Evolutionary conservation across 768 basidiomycete genomes (phyloP).

Genomic region (Gelatoporia subvermispora): DNA sequence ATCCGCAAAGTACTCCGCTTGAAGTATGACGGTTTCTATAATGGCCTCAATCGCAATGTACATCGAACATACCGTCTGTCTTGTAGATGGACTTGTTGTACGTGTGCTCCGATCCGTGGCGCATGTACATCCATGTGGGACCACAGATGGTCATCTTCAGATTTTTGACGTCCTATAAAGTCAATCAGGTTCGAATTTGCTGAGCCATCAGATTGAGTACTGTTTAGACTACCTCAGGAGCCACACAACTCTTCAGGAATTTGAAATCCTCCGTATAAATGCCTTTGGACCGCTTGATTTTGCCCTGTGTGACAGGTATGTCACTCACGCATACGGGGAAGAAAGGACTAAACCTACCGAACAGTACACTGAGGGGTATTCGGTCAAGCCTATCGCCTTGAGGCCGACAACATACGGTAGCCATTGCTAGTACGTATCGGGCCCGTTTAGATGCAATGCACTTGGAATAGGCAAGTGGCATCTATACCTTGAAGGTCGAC

Average conservation of each 20-base stretch:
- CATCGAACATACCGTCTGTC: constrained; percentile 43
- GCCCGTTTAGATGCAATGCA: no score
- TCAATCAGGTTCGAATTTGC: no score
- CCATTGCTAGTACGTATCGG: constrained; percentile 11
- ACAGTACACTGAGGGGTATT: constrained; percentile 15
- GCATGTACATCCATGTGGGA: constrained; percentile 68
- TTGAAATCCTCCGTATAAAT: constrained; percentile 61
- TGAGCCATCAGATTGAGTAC: no score
- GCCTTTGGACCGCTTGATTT: constrained; percentile 53
- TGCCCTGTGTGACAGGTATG: constrained; percentile 37
- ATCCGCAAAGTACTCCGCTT: constrained; percentile 43
- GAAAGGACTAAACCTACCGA: constrained; percentile 9
- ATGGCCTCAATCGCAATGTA: background rate
- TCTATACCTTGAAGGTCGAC: constrained; percentile 37
- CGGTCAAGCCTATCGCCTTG: constrained; percentile 13
- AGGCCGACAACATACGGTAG: constrained; percentile 19
- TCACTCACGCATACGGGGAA: no score
- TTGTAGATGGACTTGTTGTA: constrained; percentile 56
- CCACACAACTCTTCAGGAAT: constrained; percentile 49
- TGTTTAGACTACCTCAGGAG: constrained; percentile 39
- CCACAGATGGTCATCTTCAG: constrained; percentile 69
- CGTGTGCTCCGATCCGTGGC: constrained; percentile 51
- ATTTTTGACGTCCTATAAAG: constrained; percentile 48
- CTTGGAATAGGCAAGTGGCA: no score
- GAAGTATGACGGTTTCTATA: background rate